Conservation (phyloP, 2,329 filamentous ascomycete species). For the Chrysosporium keratinophilum region DNA sequence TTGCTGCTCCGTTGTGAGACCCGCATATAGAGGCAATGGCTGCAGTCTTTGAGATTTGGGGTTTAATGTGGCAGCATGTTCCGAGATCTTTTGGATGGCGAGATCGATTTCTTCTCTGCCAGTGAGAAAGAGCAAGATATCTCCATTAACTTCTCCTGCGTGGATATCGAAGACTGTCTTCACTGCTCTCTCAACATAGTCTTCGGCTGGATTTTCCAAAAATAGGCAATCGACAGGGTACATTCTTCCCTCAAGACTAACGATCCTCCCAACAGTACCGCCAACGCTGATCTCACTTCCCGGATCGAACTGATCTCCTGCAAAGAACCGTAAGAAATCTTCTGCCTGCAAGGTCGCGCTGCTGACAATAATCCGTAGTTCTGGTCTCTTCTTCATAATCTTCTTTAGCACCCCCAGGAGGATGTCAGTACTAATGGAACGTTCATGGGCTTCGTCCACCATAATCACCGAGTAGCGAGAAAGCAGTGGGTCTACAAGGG, state of each 20-base stretch:
- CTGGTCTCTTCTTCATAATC: conserved; percentile 66
- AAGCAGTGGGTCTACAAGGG: conserved; percentile 80
- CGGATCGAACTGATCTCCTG: conserved; percentile 32
- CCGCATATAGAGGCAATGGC: conserved; percentile 75
- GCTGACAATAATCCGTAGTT: conserved; percentile 79
- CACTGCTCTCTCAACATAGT: conserved; percentile 77
- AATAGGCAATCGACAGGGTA: conserved; percentile 84
- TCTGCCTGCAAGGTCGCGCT: conserved; percentile 90
- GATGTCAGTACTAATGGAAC: conserved; percentile 85
- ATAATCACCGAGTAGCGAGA: conserved; percentile 92
- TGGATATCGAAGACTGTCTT: conserved; percentile 84
- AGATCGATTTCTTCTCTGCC: conserved; percentile 87
- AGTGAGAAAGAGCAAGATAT: conserved; percentile 84
- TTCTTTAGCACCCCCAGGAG: conserved; percentile 85
- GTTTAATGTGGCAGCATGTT: conserved; percentile 56
- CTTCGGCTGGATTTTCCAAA: conserved; percentile 63
- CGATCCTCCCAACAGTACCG: conserved; percentile 49
- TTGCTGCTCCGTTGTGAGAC: conserved; percentile 79
- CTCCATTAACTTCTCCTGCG: conserved; percentile 64
- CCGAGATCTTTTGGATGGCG: conserved; percentile 66
- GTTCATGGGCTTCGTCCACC: conserved; percentile 94
- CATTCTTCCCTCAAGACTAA: conserved; percentile 77
- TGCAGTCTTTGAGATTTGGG: conserved; percentile 51
- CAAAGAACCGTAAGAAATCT: conserved; percentile 72
- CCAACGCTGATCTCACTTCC: conserved; percentile 27